Conservation (phyloP, 306 rosid genomes). For the Dryas octopetala region DNA sequence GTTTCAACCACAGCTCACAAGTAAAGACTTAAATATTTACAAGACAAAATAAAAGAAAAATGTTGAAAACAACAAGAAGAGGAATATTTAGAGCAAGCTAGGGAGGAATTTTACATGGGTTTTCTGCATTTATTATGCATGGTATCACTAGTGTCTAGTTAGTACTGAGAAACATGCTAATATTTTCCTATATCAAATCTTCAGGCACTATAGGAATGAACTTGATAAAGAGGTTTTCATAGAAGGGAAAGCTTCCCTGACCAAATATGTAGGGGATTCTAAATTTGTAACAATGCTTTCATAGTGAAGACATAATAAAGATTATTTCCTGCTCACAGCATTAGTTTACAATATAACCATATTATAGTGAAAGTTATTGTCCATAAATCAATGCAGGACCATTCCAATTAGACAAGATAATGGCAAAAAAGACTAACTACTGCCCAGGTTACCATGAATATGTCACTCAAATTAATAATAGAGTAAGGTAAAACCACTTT, state of each 20-base stretch:
- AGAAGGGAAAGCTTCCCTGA: background rate
- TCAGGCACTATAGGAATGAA: background rate
- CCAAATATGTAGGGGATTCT: background rate
- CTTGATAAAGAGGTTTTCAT: background rate
- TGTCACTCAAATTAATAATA: background rate
- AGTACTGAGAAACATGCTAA: background rate
- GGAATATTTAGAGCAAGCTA: background rate
- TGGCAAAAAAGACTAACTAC: background rate
- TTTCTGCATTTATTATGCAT: background rate
- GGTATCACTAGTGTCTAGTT: background rate
- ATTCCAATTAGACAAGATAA: background rate
- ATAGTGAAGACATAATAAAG: background rate
- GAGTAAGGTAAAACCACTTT: background rate
- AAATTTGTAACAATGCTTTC: background rate
- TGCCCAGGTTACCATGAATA: background rate
- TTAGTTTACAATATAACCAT: background rate
- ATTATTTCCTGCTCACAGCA: background rate
- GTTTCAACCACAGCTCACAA: conserved; percentile 8
- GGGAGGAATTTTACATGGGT: background rate
- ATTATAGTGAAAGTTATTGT: background rate
- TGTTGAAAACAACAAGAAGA: background rate
- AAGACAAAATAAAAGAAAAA: background rate
- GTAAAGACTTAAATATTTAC: background rate
- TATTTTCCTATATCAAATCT: background rate
- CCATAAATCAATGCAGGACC: background rate